Percentiles rank a stretch among this genome's conserved stretches.
phyloP scores from a whole-genome alignment of 2,329 filamentous ascomycete species.

The Phyllosticta citribraziliensis region DNA sequence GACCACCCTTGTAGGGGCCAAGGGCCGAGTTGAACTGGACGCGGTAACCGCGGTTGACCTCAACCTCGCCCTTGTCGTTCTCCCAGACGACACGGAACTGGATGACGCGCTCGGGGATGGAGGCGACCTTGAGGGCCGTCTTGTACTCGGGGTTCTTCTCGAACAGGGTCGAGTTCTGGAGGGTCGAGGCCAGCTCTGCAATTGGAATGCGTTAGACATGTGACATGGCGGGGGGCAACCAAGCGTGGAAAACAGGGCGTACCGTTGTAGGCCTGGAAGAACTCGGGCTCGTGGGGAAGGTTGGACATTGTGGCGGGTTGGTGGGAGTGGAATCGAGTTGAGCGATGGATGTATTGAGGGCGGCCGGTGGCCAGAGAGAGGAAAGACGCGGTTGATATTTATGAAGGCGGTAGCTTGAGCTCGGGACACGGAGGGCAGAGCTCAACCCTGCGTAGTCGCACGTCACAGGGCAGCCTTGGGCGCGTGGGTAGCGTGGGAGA shows the following conservation, averaged over 20 bases:
- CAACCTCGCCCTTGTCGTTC: constrained; percentile 77
- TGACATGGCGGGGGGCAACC: neutral
- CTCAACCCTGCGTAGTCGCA: neutral
- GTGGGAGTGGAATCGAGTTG: neutral
- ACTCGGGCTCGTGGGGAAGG: constrained; percentile 84
- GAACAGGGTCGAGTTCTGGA: constrained; percentile 90
- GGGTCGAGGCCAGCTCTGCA: constrained; percentile 83
- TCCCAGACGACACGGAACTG: constrained; percentile 98
- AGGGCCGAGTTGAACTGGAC: constrained; percentile 98
- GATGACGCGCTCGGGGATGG: constrained; percentile 88
- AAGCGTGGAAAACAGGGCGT: constrained; percentile 21
- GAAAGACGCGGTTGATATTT: constrained; percentile 7
- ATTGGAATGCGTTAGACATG: constrained; percentile 2
- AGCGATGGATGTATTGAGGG: constrained; percentile 1
- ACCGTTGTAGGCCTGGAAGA: constrained; percentile 98
- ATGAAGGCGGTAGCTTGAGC: constrained; percentile 8
- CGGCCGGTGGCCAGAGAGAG: constrained; percentile 9
- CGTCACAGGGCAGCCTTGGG: constrained; percentile 6
- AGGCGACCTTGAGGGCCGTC: constrained; percentile 76
- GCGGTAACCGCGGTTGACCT: constrained; percentile 90
- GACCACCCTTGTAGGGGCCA: constrained; percentile 95
- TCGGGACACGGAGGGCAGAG: constrained; percentile 13
- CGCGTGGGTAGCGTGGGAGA: constrained; percentile 7
- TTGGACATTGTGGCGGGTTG: constrained; percentile 56
- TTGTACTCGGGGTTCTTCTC: constrained; percentile 89